Evolutionary conservation across 108 stramenopile genomes (phyloP), one percentile per base, ranked within the genome.

Genomic region (Pseudonitzschia pungens): DNA sequence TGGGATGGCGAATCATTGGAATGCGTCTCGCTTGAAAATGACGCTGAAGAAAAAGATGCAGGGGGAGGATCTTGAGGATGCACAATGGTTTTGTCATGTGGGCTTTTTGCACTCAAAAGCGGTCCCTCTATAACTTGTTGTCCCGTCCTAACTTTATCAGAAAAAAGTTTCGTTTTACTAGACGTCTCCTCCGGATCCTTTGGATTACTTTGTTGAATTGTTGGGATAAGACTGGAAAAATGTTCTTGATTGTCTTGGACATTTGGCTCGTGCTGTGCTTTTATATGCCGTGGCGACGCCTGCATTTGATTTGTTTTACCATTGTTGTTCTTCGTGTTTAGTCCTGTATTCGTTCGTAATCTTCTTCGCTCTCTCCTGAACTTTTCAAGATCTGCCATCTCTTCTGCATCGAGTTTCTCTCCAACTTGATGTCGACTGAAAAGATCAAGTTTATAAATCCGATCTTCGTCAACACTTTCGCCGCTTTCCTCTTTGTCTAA

Each of bases 381-480:
- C 24, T 59, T 36, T 41, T 44, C 57, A 8, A 76, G 33, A 44
- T 69, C 65, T 29, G 42, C 53, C 64, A 48, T 64, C 42, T 77
- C 76, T 9, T 71, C 70, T 27, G 32, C 27, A 15, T 69, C 55
- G 14, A 74, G 66, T 28, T 40, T 18, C 4, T 74, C 73, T 24
- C 76, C 76, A 18, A 71, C 40, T 36, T 43, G 65, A 29, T 27
- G 44, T 52, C 63, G 52, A 42, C 65, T 53, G 16, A 74, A 67
- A 20, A 74, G 55, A 40, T 74, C 73, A 54, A 74, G 65, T 36
- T 67, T 65, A 33, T 67, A 74, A 21, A 74, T 64, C 4, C 73
- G 31, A 42, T 57, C 73, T 1, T 74, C 65, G 16, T 74, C 65
- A 4, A 74, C 65, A 16, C 27, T 67, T 45, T 68, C 65, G 65